phyloP scores from a whole-genome alignment of 2,329 filamentous ascomycete species.

The Aschersonia sp. region DNA sequence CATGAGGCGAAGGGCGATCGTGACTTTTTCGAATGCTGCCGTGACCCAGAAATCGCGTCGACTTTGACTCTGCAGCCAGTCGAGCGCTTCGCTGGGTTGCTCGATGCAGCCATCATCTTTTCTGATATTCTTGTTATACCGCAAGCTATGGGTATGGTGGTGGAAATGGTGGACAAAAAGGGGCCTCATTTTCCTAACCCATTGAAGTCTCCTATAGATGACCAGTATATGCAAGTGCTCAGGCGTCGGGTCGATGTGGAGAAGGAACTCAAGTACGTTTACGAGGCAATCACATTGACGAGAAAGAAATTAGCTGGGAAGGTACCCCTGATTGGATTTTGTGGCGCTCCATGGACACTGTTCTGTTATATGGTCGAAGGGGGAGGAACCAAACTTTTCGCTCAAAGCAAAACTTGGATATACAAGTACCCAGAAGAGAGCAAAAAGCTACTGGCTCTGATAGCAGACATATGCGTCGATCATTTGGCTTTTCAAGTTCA shows the following conservation, averaged over 20 bases:
- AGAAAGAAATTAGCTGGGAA: slow-evolving; percentile 74
- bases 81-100: slow-evolving; percentile 76
- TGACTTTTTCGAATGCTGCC: slow-evolving; percentile 98
- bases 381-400: slow-evolving; percentile 88
- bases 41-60: slow-evolving; percentile 80
- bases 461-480: slow-evolving; percentile 87
- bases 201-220: slow-evolving; percentile 63
- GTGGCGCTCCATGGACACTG: slow-evolving; percentile 90
- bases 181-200: slow-evolving; percentile 89
- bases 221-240: slow-evolving; percentile 69
- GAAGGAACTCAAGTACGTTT: slow-evolving; percentile 81
- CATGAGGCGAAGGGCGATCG: slow-evolving; percentile 81
- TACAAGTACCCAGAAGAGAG: slow-evolving; percentile 75
- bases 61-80: slow-evolving; percentile 90
- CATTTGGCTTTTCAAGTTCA: slow-evolving; percentile 85
- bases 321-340: slow-evolving; percentile 92
- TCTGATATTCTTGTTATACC: slow-evolving; percentile 96
- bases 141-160: slow-evolving; percentile 96
- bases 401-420: slow-evolving; percentile 91
- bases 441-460: slow-evolving; percentile 75
- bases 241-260: slow-evolving; percentile 69
- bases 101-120: slow-evolving; percentile 98
- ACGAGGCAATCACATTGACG: slow-evolving; percentile 86
- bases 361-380: slow-evolving; percentile 99
- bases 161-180: slow-evolving; percentile 96